These are phyloP conservation scores for Lonicera japonica DNA, from an alignment of 129 eudicot genomes.

Conservation along the genomic window DNA sequence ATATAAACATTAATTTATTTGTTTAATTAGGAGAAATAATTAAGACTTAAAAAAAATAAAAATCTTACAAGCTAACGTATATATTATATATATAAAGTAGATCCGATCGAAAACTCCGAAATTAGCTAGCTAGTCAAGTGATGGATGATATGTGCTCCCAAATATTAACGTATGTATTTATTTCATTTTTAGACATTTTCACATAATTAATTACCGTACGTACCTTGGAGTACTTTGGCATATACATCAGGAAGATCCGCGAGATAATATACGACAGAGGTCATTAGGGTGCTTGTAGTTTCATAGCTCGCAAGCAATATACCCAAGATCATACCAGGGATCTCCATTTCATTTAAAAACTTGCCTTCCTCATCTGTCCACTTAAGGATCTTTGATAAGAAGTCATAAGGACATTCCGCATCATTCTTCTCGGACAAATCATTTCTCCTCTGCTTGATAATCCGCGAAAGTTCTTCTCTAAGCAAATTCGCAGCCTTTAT, in stretches of 20 bases:
- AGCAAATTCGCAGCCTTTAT: constrained; percentile 7
- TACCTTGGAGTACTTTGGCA: constrained; percentile 13
- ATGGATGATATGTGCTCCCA: not conserved
- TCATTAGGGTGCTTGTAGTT: constrained; percentile 1
- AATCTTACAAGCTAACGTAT: not conserved
- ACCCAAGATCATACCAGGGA: constrained; percentile 5
- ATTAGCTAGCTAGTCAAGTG: not conserved
- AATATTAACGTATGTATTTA: not conserved
- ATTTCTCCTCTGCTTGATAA: constrained; percentile 5
- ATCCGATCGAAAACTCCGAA: not conserved
- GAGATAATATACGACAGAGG: constrained; percentile 14
- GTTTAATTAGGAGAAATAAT: not conserved
- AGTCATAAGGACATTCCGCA: not conserved
- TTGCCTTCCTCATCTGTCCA: constrained; percentile 7
- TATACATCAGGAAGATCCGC: constrained; percentile 16
- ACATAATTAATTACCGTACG: not conserved
- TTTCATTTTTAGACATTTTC: not conserved
- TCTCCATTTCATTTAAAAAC: constrained; percentile 2
- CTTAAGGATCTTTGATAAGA: constrained; percentile 8
- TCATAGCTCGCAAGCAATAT: constrained; percentile 7
- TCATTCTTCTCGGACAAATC: not conserved
- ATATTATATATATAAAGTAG: not conserved
- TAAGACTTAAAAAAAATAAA: not conserved
- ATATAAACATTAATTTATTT: too few species aligned
- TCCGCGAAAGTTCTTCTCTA: not conserved